These are phyloP conservation scores for Kluyveromyces marxianus DNA, from an alignment of 1,139 yeast genomes.

Conservation along the genomic window DNA sequence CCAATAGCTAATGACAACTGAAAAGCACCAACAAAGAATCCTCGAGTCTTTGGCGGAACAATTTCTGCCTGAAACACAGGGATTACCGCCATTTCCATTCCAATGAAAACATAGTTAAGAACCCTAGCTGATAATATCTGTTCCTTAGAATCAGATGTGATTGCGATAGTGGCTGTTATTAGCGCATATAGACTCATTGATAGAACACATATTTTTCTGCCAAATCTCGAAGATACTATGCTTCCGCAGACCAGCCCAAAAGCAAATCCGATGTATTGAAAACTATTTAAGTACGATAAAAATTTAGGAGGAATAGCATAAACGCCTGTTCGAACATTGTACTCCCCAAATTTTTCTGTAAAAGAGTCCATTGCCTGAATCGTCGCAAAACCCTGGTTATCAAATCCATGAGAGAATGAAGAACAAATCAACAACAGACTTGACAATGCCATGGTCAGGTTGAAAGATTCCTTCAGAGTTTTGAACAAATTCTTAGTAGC, in stretches of 20 bases:
- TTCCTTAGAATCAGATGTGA: constrained; percentile 4
- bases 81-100: constrained; percentile 7
- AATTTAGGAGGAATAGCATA: constrained; percentile 6
- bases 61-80: constrained; percentile 7
- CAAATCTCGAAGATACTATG: constrained; percentile 3
- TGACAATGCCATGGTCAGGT: constrained; percentile 1
- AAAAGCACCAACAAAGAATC: constrained; percentile 6
- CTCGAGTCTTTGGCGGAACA: constrained; percentile 5
- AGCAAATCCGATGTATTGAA: constrained; percentile 6
- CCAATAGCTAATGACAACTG: constrained; percentile 5
- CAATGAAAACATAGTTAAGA: constrained; percentile 6
- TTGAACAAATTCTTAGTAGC: neutral
- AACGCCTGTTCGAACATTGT: constrained; percentile 1
- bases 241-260: constrained; percentile 3
- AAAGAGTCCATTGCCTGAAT: constrained; percentile 8
- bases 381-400: constrained; percentile 7
- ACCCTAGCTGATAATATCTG: constrained; percentile 7
- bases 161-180: constrained; percentile 5
- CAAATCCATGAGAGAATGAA: constrained; percentile 7
- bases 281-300: constrained; percentile 5
- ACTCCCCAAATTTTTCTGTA: constrained; percentile 6
- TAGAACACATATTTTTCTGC: constrained; percentile 8
- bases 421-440: constrained; percentile 6
- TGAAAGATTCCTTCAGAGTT: constrained; percentile 2
- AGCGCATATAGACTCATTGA: constrained; percentile 7